Conservation (phyloP, 495 filamentous ascomycete species). For the Talaromyces borbonicus region DNA sequence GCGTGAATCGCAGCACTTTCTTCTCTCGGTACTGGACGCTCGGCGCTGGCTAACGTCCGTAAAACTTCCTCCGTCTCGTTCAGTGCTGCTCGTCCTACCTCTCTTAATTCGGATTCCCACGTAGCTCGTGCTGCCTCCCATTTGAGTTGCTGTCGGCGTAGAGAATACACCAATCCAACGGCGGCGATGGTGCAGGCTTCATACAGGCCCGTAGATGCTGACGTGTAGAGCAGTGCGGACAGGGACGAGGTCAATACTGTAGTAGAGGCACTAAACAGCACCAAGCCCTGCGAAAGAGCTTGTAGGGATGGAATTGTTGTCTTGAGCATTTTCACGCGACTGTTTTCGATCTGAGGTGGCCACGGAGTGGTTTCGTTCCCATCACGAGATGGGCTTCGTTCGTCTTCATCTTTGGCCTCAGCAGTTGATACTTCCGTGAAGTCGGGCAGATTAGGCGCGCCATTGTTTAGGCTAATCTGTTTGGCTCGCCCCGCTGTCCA, state of each 20-base stretch:
- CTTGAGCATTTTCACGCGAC: conserved; percentile 45
- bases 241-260: conserved; percentile 53
- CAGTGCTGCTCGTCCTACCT: conserved; percentile 68
- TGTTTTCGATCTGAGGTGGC: conserved; percentile 34
- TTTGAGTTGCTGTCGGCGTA: conserved; percentile 62
- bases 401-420: neutral
- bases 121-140: conserved; percentile 63
- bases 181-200: conserved; percentile 74
- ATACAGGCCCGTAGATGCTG: conserved; percentile 49
- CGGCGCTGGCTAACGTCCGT: conserved; percentile 43
- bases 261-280: conserved; percentile 63
- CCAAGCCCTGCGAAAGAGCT: conserved; percentile 65
- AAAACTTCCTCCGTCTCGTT: conserved; percentile 58
- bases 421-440: neutral
- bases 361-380: conserved; percentile 33
- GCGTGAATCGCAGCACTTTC: conserved; percentile 34
- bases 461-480: conserved; percentile 49
- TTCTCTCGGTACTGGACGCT: conserved; percentile 21
- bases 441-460: neutral
- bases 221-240: conserved; percentile 58
- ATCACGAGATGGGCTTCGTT: conserved; percentile 10
- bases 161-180: conserved; percentile 61
- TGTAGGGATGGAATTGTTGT: conserved; percentile 67
- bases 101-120: conserved; percentile 70
- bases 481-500: conserved; percentile 73